Conservation (phyloP, 2,329 filamentous ascomycete species). For the Alternaria ethzedia region DNA sequence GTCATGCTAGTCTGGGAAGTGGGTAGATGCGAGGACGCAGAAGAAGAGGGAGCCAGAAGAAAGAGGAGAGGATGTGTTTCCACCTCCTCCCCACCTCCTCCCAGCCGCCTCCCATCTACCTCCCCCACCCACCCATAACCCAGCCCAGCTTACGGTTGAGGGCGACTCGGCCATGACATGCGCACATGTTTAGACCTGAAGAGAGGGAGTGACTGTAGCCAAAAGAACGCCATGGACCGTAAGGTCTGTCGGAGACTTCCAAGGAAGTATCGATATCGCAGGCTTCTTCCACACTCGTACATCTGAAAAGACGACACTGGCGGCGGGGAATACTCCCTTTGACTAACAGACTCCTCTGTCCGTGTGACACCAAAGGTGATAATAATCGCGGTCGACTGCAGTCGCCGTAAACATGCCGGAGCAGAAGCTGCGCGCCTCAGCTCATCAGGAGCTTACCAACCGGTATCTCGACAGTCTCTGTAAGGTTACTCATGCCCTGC, state of each 20-base stretch:
- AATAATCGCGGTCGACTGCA: neutral
- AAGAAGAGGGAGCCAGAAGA: neutral
- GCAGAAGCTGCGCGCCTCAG: constrained; percentile 6
- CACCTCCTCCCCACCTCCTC: neutral
- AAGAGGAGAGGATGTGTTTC: neutral
- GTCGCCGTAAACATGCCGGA: constrained; percentile 8
- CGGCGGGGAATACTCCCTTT: constrained; percentile 17
- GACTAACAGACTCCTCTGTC: constrained; percentile 6
- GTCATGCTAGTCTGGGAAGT: neutral
- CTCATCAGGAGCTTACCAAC: constrained; percentile 18
- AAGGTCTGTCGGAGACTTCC: constrained; percentile 24
- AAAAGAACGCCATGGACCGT: constrained; percentile 28
- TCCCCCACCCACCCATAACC: neutral
- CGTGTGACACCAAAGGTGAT: constrained; percentile 1
- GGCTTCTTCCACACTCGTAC: constrained; percentile 22
- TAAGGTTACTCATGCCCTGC: neutral
- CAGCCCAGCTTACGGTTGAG: neutral
- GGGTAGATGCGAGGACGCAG: neutral
- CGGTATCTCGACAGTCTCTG: neutral
- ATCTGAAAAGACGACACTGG: constrained; percentile 25
- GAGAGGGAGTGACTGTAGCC: constrained; percentile 12
- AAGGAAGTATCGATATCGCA: constrained; percentile 19
- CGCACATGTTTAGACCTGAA: constrained; percentile 6
- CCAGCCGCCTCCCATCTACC: neutral
- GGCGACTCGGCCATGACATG: neutral